Evolutionary conservation across 139 green algal species (phyloP), one percentile per base, ranked within the genome.

Genomic region (Coelastrella sp.): DNA sequence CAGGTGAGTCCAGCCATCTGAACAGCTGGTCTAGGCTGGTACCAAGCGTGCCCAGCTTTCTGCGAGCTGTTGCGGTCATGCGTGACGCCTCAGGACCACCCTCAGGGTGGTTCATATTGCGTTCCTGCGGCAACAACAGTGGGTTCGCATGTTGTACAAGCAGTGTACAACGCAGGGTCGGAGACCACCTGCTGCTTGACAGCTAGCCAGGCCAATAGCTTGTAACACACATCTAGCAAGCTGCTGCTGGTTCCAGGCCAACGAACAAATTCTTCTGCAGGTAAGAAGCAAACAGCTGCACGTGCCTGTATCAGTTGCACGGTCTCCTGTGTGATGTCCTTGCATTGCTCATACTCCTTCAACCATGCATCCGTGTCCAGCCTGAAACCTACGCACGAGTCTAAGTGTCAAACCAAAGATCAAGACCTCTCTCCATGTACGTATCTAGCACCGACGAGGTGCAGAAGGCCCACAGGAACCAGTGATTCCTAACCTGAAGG

Each of bases 31-130:
- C 93, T 35, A 96, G 35, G 3, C 77, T 41, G 6, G 92, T 91
- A 21, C 91, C 91, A 23, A 98, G 79, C 0, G 91, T 94, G 37
- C 92, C 94, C 35, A 98, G 91, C 76, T 97, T 98, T 21, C 93
- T 88, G n/a, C 95, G 87, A 1, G 92, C 94, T 8, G 86, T 76
- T 11, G 95, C 95, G 2, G 95, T 97, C 35, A 97, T 89, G 1
- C 95, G 90, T 2, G 92, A 96, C 4, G 93, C 94, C 53, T 97
- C 94, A 8, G 92, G 90, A 2, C 93, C 94, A 15, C 93, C 92
- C 41, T 87, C 81, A 4, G 92, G 81, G 71, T 92, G 77, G 21
- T 95, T 91, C 5, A 91, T 63, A 64, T 98, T 98, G 23, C 95
- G 91, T 45, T 98, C 94, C 92, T 98, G 89, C 72, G 30, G 2